Base-by-base conservation (phyloP, 129 eudicot species). In the Erigeron canadensis region DNA sequence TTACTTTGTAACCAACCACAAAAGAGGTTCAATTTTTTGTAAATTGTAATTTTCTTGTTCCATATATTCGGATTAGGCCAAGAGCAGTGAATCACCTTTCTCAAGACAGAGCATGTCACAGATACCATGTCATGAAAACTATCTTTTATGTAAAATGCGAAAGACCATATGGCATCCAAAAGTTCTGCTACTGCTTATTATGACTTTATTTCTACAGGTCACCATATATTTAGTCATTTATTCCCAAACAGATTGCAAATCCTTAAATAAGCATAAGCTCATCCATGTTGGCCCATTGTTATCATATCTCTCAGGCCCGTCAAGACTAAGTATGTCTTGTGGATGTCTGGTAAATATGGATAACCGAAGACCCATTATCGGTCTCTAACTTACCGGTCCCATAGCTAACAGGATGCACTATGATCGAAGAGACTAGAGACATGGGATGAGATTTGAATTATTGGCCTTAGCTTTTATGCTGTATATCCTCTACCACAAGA, bases 1-100 rank as follows among this genome's bases (percentile, higher is more conserved):
- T 58, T 59, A 57, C 65, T 69, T 63, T 80, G 77, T 80, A 75
- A 80, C 74, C 57, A 53, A 63, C 73, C 19, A 63, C 48, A 53
- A 69, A 63, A 64, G 38, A 10, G 13, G 15, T 41, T 44, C 39
- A 37, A 28, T 15, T 56, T 73, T 48, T 73, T 57, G 60, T 67
- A 48, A 46, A 57, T 47, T 23, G n/a, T 44, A 59, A 54, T 38
- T 63, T 17, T 73, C 9, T 37, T 60, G 61, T 41, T 70, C n/a
- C 7, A 10, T 41, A 7, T 70, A 9, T 40, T 22, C 18, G 48
- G 13, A 48, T 13, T 18, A 15, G 60, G 58, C 71, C 40, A 42
- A 64, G 11, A 18, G 41, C 5, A 64, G 67, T 12, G 11, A 46
- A 7, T 37, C 13, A 55, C 55, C 28, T 55, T 18, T 55, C 60